These are phyloP conservation scores for Suhomyces wounanorum DNA, from an alignment of 1,139 yeast genomes.

Conservation along the genomic window DNA sequence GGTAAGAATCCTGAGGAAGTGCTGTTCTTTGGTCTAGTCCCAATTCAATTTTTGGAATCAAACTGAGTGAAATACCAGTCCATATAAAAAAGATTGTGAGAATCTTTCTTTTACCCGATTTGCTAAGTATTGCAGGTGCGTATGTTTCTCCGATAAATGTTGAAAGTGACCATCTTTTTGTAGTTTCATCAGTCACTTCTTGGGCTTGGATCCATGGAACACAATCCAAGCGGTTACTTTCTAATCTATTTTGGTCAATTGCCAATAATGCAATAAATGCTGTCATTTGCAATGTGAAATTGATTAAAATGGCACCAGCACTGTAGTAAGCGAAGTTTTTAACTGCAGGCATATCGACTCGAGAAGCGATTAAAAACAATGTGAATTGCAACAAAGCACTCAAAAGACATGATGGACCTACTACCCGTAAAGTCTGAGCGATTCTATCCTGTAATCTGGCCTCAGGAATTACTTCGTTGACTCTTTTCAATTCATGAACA, in stretches of 20 bases:
- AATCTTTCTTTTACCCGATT: conserved; percentile 49
- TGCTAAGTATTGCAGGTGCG: conserved; percentile 60
- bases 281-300: conserved; percentile 78
- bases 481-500: conserved; percentile 70
- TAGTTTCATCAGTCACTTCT: conserved; percentile 14
- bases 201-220: conserved; percentile 46
- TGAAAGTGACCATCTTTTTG: conserved; percentile 31
- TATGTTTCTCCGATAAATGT: conserved; percentile 29
- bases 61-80: conserved; percentile 66
- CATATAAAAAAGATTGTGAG: conserved; percentile 57
- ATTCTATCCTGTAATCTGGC: conserved; percentile 55
- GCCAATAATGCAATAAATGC: conserved; percentile 74
- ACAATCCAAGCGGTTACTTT: conserved; percentile 59
- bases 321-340: conserved; percentile 89
- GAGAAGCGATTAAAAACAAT: conserved; percentile 77
- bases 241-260: conserved; percentile 65
- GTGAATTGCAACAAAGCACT: conserved; percentile 76
- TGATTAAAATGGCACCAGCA: conserved; percentile 80
- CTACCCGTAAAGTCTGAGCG: conserved; percentile 61
- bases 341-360: conserved; percentile 94
- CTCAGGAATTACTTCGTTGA: conserved; percentile 44
- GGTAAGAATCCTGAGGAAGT: conserved; percentile 77
- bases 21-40: conserved; percentile 93
- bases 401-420: conserved; percentile 85
- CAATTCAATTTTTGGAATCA: conserved; percentile 66